Percentiles rank a stretch among this genome's conserved stretches.
Evolutionary conservation across 2,329 filamentous ascomycete species (phyloP).

Genomic region (Penicillium sp.): DNA sequence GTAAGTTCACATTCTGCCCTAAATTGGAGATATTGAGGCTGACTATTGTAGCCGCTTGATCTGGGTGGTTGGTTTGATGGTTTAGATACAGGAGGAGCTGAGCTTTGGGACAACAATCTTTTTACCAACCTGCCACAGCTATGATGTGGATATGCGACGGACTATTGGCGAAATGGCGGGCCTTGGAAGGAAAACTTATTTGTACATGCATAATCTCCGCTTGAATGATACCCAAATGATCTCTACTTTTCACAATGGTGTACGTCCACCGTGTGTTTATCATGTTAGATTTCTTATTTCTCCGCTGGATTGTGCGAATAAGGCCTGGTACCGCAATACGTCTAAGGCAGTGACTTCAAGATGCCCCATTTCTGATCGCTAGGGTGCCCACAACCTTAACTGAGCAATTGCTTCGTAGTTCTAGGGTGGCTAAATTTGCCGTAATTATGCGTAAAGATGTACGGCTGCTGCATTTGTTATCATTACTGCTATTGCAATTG

Average conservation of each 20-base stretch:
- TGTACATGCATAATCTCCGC: background rate
- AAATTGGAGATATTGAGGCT: slow-evolving; percentile 6
- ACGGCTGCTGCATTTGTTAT: too few relatives aligned
- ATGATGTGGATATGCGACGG: background rate
- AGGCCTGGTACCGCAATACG: too few relatives aligned
- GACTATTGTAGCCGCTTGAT: slow-evolving; percentile 31
- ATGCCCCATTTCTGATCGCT: too few relatives aligned
- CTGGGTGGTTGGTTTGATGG: slow-evolving; percentile 35
- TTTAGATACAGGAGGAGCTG: slow-evolving; percentile 28
- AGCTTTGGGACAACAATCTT: slow-evolving; percentile 32
- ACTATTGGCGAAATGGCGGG: background rate
- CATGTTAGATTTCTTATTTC: too few relatives aligned
- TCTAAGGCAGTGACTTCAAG: too few relatives aligned
- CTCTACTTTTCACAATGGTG: background rate
- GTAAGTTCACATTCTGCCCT: slow-evolving; percentile 18
- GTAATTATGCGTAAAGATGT: too few relatives aligned
- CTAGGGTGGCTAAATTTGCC: too few relatives aligned
- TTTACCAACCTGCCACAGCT: slow-evolving; percentile 20
- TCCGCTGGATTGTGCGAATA: too few relatives aligned
- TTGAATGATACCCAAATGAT: slow-evolving; percentile 1
- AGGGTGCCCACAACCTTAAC: too few relatives aligned
- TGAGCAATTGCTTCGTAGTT: too few relatives aligned
- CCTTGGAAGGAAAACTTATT: background rate
- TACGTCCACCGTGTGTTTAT: background rate
- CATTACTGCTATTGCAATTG: too few relatives aligned